A percentile compares a stretch with the other conserved stretches of the same genome.
Conservation (phyloP, 2,329 filamentous ascomycete species). For the Cladosporium sp. region DNA sequence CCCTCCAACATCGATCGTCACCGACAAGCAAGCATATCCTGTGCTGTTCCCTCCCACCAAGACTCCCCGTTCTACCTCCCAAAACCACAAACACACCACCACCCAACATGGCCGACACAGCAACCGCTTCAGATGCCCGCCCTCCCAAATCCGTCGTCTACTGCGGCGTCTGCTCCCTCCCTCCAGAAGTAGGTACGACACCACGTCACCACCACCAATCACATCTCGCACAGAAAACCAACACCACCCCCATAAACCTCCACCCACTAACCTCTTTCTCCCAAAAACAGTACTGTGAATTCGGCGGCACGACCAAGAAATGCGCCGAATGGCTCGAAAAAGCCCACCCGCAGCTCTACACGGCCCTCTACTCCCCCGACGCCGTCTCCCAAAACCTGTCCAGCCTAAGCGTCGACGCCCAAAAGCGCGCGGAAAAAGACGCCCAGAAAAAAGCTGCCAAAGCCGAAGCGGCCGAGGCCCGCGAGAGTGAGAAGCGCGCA, state of each 20-base stretch:
- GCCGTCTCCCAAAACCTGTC: slow-evolving; percentile 79
- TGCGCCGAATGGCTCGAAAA: slow-evolving; percentile 92
- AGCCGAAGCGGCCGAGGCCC: slow-evolving; percentile 79
- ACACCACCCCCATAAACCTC: too few species aligned
- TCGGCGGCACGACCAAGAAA: slow-evolving; percentile 92
- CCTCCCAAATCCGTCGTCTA: slow-evolving; percentile 54
- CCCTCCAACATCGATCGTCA: slow-evolving; percentile 8
- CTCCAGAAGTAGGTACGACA: slow-evolving; percentile 58
- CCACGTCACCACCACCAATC: slow-evolving; percentile 12
- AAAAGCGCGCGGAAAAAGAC: slow-evolving; percentile 93
- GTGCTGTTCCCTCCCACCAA: too few species aligned
- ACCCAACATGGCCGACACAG: slow-evolving; percentile 28
- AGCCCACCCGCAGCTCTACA: slow-evolving; percentile 68
- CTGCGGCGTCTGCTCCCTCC: slow-evolving; percentile 62
- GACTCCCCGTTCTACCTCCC: too few species aligned
- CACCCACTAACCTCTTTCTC: neutral
- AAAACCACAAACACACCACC: neutral
- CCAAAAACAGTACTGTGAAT: slow-evolving; percentile 81
- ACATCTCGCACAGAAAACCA: neutral
- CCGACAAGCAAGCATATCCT: neutral
- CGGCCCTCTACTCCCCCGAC: slow-evolving; percentile 70
- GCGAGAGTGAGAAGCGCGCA: slow-evolving; percentile 76
- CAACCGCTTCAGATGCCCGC: slow-evolving; percentile 20
- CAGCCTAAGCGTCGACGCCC: slow-evolving; percentile 80
- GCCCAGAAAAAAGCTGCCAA: slow-evolving; percentile 95